Base-by-base conservation (phyloP, 371 early-diverging fungal genomes). In the Entomophthora muscae region DNA sequence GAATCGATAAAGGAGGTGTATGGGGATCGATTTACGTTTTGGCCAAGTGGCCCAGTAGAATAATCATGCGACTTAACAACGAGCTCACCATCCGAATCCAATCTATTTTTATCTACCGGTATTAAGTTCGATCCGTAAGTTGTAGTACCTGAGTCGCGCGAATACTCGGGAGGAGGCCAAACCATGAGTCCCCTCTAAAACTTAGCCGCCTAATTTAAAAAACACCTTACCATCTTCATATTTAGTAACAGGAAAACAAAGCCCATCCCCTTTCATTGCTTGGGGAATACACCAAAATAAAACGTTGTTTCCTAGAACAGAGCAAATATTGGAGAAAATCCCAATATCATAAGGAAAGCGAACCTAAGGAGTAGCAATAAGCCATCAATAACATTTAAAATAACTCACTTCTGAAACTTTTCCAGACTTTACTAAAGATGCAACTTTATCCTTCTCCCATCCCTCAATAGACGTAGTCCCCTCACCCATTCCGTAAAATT, bases 381-480 rank as follows among this genome's bases (percentile, higher is more conserved):
- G 27, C 29, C n/a, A 54, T 57, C 23, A 42, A 28, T 52, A 24
- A 21, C 42, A 24, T 17, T 57, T 28, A 63, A 33, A 53, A 12
- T 63, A 24, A 26, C 69, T 13, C 79, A 79, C 77, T 75, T 74
- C 75, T 63, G 71, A 76, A 65, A 83, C 75, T 69, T 79, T 76
- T 30, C 77, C 83, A 66, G 72, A 71, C 60, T 79, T 76, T 64
- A 85, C 81, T 68, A 90, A 79, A 57, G 78, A 84, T 13, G 81
- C 83, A 53, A 90, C 90, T 70, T 87, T 87, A 66, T 82, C 85
- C 70, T 86, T 93, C 67, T 83, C 83, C 79, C 78, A 82, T 21
- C 74, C 78, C 72, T 99, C 99, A 65, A 98, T 94, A 13, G 96
- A 95, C 0, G 98, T 98, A 21, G 92, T 90, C 74, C 98, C 98